Conservation (phyloP, 1,284 basidiomycete genomes). For the Trichosporon sp. region DNA sequence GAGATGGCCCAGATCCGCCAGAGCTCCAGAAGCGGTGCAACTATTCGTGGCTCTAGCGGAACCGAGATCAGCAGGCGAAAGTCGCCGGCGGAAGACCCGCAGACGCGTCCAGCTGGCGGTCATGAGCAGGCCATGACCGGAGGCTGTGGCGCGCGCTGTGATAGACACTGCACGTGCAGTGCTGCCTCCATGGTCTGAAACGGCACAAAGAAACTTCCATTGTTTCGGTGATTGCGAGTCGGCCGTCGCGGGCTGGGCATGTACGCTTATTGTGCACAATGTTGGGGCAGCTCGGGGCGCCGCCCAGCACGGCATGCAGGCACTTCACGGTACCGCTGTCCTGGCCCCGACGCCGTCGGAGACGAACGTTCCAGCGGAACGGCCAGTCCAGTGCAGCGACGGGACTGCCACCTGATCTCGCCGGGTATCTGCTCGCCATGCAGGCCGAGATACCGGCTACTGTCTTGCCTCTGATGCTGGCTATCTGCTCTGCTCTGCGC, state of each 20-base stretch:
- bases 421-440: neutral
- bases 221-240: neutral
- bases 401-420: too few relatives aligned
- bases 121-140: neutral
- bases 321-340: neutral
- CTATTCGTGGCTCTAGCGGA: neutral
- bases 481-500: neutral
- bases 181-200: neutral
- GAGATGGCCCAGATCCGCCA: too few relatives aligned
- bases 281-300: too few relatives aligned
- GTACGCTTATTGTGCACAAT: too few relatives aligned
- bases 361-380: neutral
- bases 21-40: neutral
- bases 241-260: neutral
- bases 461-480: too few relatives aligned
- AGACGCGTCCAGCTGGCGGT: neutral
- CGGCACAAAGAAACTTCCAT: neutral
- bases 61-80: neutral
- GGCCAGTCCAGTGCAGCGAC: too few relatives aligned
- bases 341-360: neutral
- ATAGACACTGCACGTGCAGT: neutral
- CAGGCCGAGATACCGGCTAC: neutral
- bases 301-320: neutral
- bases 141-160: neutral
- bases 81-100: neutral